Conservation (phyloP, 495 filamentous ascomycete genomes). For the Parathielavia appendiculata region DNA sequence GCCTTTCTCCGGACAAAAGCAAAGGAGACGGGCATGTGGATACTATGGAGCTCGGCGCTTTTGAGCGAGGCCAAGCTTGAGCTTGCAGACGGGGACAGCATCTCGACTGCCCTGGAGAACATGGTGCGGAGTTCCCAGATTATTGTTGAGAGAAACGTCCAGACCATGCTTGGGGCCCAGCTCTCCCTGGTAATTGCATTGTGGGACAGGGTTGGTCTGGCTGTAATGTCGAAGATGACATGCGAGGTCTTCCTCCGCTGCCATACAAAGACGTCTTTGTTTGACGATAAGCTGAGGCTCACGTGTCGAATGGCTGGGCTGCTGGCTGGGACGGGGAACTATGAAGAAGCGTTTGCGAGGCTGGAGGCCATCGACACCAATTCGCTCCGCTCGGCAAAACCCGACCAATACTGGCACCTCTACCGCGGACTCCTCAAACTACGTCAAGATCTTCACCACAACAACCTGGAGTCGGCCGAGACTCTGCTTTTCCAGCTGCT, state of each 20-base stretch:
- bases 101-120: slow-evolving; percentile 69
- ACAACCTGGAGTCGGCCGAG: slow-evolving; percentile 63
- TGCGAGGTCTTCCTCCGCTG: slow-evolving; percentile 75
- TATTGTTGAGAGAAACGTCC: slow-evolving; percentile 68
- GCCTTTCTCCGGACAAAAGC: slow-evolving; percentile 82
- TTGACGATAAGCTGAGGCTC: slow-evolving; percentile 72
- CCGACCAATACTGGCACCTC: slow-evolving; percentile 72
- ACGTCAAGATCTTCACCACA: slow-evolving; percentile 62
- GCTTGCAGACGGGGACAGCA: slow-evolving; percentile 70
- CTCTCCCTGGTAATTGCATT: slow-evolving; percentile 65
- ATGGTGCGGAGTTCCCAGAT: slow-evolving; percentile 78
- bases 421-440: slow-evolving; percentile 70
- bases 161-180: slow-evolving; percentile 65
- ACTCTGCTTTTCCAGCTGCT: slow-evolving; percentile 58
- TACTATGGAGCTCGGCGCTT: slow-evolving; percentile 75
- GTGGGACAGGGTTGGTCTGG: slow-evolving; percentile 70
- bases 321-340: slow-evolving; percentile 55
- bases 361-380: slow-evolving; percentile 64
- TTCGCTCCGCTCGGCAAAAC: slow-evolving; percentile 66
- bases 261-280: slow-evolving; percentile 56
- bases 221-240: slow-evolving; percentile 59
- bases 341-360: slow-evolving; percentile 60
- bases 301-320: slow-evolving; percentile 44
- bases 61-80: slow-evolving; percentile 81
- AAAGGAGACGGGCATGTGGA: slow-evolving; percentile 84